These are phyloP conservation scores for Licmophora abbreviata DNA, from an alignment of 108 stramenopile species.

Conservation along the genomic window DNA sequence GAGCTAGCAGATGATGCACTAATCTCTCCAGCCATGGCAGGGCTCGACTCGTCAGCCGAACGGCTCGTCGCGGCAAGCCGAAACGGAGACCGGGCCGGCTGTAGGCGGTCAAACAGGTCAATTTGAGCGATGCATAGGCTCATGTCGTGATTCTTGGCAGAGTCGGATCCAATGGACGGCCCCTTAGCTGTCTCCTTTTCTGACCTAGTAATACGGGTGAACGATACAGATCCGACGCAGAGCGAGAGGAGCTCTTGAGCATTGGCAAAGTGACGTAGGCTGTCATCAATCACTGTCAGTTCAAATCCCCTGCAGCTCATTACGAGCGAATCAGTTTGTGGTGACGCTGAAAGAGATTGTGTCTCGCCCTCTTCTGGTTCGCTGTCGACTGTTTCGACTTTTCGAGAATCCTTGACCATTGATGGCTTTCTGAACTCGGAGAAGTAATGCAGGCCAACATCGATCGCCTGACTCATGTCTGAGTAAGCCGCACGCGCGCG, in stretches of 20 bases:
- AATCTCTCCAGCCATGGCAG: too few relatives aligned
- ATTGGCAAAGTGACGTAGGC: slow-evolving; percentile 57
- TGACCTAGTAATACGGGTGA: too few relatives aligned
- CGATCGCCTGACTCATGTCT: slow-evolving; percentile 44
- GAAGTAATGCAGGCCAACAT: slow-evolving; percentile 25
- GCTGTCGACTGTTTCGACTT: too few relatives aligned
- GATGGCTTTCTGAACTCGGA: neutral
- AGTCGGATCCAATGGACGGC: too few relatives aligned
- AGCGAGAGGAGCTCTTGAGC: slow-evolving; percentile 39
- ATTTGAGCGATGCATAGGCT: slow-evolving; percentile 17
- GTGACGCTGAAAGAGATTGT: neutral
- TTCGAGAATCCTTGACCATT: neutral
- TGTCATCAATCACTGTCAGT: slow-evolving; percentile 53
- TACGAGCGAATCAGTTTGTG: slow-evolving; percentile 6
- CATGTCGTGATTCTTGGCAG: slow-evolving; percentile 5
- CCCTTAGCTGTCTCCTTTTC: too few relatives aligned
- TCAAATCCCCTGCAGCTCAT: slow-evolving; percentile 37
- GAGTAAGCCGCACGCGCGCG: slow-evolving; percentile 50
- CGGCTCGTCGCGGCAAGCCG: slow-evolving; percentile 30
- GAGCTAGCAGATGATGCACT: too few relatives aligned
- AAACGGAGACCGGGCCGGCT: slow-evolving; percentile 43
- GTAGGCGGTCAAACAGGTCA: slow-evolving; percentile 54
- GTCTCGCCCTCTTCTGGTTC: too few relatives aligned
- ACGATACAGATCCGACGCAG: slow-evolving; percentile 24
- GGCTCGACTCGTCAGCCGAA: too few relatives aligned